Evolutionary conservation across 768 basidiomycete species (phyloP).

Genomic region (Guyanaporus albipodus): DNA sequence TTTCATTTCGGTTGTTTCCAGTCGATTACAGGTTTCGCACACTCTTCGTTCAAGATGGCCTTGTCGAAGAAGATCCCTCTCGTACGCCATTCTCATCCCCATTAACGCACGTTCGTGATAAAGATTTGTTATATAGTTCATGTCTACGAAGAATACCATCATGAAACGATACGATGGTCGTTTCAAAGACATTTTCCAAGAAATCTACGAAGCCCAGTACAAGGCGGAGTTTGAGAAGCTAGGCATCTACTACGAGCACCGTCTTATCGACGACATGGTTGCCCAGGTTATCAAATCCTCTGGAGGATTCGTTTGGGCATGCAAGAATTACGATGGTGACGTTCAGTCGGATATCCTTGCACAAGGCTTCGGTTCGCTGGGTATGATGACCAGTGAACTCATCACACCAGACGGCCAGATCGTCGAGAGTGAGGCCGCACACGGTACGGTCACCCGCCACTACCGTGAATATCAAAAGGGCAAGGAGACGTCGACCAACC

Average conservation of each 20-base stretch:
- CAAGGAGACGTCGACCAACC: slow-evolving; percentile 96
- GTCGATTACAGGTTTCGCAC: slow-evolving; percentile 94
- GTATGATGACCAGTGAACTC: slow-evolving; percentile 98
- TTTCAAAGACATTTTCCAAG: slow-evolving; percentile 99
- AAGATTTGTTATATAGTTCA: slow-evolving; percentile 50
- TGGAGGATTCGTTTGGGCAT: slow-evolving; percentile 84
- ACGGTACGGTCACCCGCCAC: slow-evolving; percentile 95
- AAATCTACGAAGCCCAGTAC: slow-evolving; percentile 85
- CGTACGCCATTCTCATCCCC: slow-evolving; percentile 35
- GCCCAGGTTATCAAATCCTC: slow-evolving; percentile 96
- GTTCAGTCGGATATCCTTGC: slow-evolving; percentile 92
- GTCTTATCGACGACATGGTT: slow-evolving; percentile 97
- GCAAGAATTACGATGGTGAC: slow-evolving; percentile 81
- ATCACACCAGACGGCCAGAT: slow-evolving; percentile 92
- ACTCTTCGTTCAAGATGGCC: slow-evolving; percentile 98
- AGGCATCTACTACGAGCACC: slow-evolving; percentile 91
- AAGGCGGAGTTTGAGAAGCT: slow-evolving; percentile 62
- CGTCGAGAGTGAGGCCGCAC: slow-evolving; percentile 95
- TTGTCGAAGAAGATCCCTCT: slow-evolving; percentile 72
- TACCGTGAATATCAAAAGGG: slow-evolving; percentile 98
- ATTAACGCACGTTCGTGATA: neutral
- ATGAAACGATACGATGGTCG: slow-evolving; percentile 97
- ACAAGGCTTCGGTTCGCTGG: slow-evolving; percentile 93
- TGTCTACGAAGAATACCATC: slow-evolving; percentile 98
- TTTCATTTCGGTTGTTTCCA: slow-evolving; percentile 24